These are phyloP conservation scores for Aspergillus niger DNA, from an alignment of 2,329 filamentous ascomycete genomes.

Conservation along the genomic window DNA sequence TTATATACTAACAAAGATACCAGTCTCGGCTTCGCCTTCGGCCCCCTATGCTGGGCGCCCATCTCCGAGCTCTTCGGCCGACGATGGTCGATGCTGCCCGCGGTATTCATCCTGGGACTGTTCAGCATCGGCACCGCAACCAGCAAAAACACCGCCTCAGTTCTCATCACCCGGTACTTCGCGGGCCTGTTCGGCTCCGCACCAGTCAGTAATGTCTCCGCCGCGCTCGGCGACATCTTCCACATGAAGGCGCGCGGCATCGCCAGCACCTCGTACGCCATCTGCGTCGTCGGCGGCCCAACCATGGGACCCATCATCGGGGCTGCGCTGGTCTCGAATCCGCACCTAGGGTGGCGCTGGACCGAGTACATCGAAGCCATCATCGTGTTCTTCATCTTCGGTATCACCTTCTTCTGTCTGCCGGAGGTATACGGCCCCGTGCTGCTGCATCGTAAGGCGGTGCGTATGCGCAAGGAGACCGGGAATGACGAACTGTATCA, in stretches of 20 bases:
- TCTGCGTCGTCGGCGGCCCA: slow-evolving; percentile 46
- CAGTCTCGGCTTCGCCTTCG: slow-evolving; percentile 42
- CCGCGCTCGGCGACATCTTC: slow-evolving; percentile 50
- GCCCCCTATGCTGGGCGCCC: slow-evolving; percentile 46
- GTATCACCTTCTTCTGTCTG: slow-evolving; percentile 31
- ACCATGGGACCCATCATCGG: slow-evolving; percentile 48
- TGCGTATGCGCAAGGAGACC: slow-evolving; percentile 41
- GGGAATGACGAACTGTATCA: slow-evolving; percentile 46
- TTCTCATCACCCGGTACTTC: slow-evolving; percentile 50
- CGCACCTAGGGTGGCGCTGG: slow-evolving; percentile 27
- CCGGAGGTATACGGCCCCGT: slow-evolving; percentile 46
- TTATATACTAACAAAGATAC: neutral
- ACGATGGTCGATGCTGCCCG: slow-evolving; percentile 47
- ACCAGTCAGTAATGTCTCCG: slow-evolving; percentile 47
- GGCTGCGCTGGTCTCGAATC: slow-evolving; percentile 36
- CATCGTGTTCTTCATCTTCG: slow-evolving; percentile 34
- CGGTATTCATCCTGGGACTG: slow-evolving; percentile 45
- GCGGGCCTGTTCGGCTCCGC: slow-evolving; percentile 48
- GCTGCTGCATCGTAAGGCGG: slow-evolving; percentile 43
- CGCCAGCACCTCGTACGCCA: slow-evolving; percentile 43
- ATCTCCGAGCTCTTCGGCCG: slow-evolving; percentile 50
- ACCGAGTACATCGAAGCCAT: slow-evolving; percentile 49
- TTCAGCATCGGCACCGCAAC: slow-evolving; percentile 52
- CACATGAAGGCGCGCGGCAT: slow-evolving; percentile 40
- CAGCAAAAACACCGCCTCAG: slow-evolving; percentile 37